Base-by-base conservation (phyloP, 805 yeast genomes). In the Candida rishiriensis region DNA sequence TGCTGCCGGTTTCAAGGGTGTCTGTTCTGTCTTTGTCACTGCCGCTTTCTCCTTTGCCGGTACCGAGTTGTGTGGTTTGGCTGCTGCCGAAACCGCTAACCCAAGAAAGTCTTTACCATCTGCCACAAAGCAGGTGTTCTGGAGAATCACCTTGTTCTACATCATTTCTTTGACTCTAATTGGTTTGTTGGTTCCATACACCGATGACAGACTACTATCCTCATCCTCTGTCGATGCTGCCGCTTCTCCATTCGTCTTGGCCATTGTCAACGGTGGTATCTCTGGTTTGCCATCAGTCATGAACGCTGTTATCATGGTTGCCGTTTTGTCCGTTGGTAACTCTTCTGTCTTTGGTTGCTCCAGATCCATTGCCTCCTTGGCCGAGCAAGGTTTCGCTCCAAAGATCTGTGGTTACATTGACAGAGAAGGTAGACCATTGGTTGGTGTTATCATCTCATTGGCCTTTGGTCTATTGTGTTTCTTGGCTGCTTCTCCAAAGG, bases 221-320 rank as follows among this genome's bases (percentile, higher is more conserved):
- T 76, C 74, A 1, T 59, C 72, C 10, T 70, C 75, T 33, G 68
- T 65, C 18, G 78, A 79, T 51, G 75, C 79, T 35, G 64, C 81
- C 28, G 82, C 87, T 28, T 84, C 90, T 14, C 91, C 91, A 21
- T 84, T 83, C 59, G 90, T 84, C 52, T 73, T 84, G 63, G 88
- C 90, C 34, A 77, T 83, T 44, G 68, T 72, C 29, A 66, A 72
- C 42, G 85, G 78, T 28, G 83, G 84, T 53, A 78, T 84, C 51
- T 68, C 66, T 39, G 85, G 79, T 35, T 72, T 83, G 39, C 90
- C 90, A 41, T 78, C 82, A 41, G 76, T 85, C 49, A 82, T 85
- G 70, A 85, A 85, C 59, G 87, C 80, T 16, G 88, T 84, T 36
- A 83, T 85, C 52, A 69, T 85, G 66, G 63, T 84, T 46, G 81